Evolutionary conservation across 225 moss, liverwort and hornwort species (phyloP).

Genomic region (Marchantia polymorpha): DNA sequence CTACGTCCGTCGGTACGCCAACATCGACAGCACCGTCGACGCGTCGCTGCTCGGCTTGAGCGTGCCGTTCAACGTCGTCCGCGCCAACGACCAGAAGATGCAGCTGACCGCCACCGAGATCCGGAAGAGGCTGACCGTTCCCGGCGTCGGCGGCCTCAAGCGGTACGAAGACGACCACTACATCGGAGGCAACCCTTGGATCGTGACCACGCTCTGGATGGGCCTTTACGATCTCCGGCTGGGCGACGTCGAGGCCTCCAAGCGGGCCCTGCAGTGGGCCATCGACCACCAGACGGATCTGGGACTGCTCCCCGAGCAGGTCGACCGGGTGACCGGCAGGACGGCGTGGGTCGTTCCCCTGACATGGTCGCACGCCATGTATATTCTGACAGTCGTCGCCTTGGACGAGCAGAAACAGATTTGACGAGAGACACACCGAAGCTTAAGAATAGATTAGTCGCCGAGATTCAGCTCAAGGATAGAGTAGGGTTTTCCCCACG

Average conservation of each 20-base stretch:
- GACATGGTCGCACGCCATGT: conserved; percentile 49
- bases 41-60: conserved; percentile 36
- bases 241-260: conserved; percentile 28
- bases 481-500: too few species aligned
- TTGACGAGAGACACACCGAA: conserved; percentile 9
- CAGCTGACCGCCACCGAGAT: conserved; percentile 38
- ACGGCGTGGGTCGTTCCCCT: conserved; percentile 42
- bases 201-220: conserved; percentile 44
- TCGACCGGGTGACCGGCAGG: conserved; percentile 28
- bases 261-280: conserved; percentile 31
- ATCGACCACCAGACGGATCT: conserved; percentile 38
- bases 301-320: conserved; percentile 42
- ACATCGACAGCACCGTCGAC: conserved; percentile 28
- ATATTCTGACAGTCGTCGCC: conserved; percentile 26
- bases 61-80: conserved; percentile 33
- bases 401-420: conserved; percentile 37
- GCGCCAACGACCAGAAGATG: conserved; percentile 31
- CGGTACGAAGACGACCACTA: conserved; percentile 40
- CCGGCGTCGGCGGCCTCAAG: conserved; percentile 33
- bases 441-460: neutral
- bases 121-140: conserved; percentile 28
- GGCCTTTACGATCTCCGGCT: conserved; percentile 36
- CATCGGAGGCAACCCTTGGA: conserved; percentile 40
- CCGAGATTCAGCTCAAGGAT: too few species aligned
- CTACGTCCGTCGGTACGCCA: conserved; percentile 25